Conservation (phyloP, 257 asterid species). For the Capsicum chinense region DNA sequence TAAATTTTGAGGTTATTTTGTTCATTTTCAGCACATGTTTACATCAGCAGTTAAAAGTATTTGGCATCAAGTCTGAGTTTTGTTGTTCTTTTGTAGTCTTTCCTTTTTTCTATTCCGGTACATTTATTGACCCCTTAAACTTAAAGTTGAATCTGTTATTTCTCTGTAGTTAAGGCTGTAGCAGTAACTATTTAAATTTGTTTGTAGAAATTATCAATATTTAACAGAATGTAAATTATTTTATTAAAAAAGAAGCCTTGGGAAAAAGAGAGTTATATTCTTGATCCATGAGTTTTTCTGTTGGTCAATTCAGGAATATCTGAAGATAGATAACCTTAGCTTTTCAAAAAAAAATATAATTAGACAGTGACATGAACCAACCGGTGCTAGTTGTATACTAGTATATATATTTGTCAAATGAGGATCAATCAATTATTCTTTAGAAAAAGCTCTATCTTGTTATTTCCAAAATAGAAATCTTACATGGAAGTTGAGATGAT, state of each 20-base stretch:
- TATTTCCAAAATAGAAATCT: neutral
- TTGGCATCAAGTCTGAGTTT: neutral
- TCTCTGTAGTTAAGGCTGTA: neutral
- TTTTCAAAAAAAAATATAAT: neutral
- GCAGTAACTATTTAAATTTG: neutral
- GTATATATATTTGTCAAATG: neutral
- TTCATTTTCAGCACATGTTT: neutral
- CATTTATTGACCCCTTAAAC: neutral
- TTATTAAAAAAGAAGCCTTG: neutral
- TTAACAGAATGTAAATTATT: neutral
- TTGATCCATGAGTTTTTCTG: neutral
- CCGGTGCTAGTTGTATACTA: neutral
- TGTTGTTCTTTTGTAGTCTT: neutral
- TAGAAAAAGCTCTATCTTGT: neutral
- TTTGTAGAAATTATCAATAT: neutral
- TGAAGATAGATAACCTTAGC: neutral
- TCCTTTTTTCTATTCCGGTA: neutral
- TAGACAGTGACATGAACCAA: neutral
- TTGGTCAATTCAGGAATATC: neutral
- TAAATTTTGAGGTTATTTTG: neutral
- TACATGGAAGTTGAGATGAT: neutral
- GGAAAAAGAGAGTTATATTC: neutral
- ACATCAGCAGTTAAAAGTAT: neutral
- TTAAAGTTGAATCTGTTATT: neutral
- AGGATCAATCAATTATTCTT: neutral